These are phyloP conservation scores for Trypanosoma scelopori DNA, from an alignment of 208 protist genomes.

Conservation along the genomic window DNA sequence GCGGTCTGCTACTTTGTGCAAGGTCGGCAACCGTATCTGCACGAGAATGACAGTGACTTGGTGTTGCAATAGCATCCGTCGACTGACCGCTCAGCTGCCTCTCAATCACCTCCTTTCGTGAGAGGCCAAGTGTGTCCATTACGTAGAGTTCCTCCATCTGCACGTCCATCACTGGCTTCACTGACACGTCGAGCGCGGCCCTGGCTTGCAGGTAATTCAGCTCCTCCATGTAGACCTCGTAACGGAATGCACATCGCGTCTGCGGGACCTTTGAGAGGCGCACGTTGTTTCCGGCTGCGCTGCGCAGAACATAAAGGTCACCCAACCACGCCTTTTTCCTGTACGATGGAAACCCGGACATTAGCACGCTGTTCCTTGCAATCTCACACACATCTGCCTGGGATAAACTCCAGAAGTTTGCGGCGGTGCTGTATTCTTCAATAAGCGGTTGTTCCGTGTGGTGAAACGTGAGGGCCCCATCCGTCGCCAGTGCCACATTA, in stretches of 20 bases:
- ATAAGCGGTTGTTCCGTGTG: conserved; percentile 92
- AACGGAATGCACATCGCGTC: conserved; percentile 93
- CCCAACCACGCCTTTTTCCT: conserved; percentile 76
- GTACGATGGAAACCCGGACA: conserved; percentile 69
- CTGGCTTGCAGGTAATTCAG: conserved; percentile 58
- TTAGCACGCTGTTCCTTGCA: conserved; percentile 72
- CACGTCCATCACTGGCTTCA: conserved; percentile 38
- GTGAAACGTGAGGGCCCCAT: conserved; percentile 95
- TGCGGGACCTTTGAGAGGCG: conserved; percentile 93
- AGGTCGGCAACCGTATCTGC: not conserved
- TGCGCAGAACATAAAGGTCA: conserved; percentile 55
- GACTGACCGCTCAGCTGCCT: conserved; percentile 6
- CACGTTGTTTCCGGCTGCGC: conserved; percentile 87
- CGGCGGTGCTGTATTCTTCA: conserved; percentile 90
- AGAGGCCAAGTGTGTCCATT: conserved; percentile 48
- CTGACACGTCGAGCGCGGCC: conserved; percentile 39
- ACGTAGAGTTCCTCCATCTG: conserved; percentile 55
- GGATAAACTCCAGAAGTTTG: conserved; percentile 83
- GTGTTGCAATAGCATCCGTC: not conserved
- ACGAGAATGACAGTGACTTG: not conserved
- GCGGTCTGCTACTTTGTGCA: not conserved
- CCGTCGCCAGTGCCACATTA: conserved; percentile 96
- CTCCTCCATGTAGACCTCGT: conserved; percentile 92
- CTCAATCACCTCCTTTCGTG: conserved; percentile 51
- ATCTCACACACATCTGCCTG: conserved; percentile 84